Evolutionary conservation across 768 basidiomycete genomes (phyloP), one percentile per base, ranked within the genome.

Genomic region (Tylopilus sp.): DNA sequence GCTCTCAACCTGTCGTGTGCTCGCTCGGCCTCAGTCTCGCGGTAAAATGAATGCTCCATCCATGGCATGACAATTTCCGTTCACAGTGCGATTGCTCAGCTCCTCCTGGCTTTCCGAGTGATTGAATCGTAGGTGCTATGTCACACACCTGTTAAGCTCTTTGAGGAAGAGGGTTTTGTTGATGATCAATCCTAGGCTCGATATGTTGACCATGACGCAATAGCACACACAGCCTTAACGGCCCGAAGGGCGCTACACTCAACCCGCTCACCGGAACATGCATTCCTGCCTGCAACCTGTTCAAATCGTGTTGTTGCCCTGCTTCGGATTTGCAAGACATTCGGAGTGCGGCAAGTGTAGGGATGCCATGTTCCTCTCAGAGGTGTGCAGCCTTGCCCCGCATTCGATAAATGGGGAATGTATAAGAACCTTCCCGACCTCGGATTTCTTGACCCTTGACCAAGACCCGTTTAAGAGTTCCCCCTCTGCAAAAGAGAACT

Each of bases 271-370:
- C 55, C 63, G 65, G 65, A 66, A 60, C 65, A 65, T 57, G 53
- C 53, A 47, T 6, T 51, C 57, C 52, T 65, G 63, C 65, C 60
- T 63, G 65, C 62, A 61, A 28, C 58, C 61, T 66, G 61, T 66
- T 51, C 61, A 31, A 58, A 63, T 67, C 65, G 56, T 66, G 57
- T 59, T 63, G 51, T 47, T 66, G 55, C 65, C 65, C 58, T 67
- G 57, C 65, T 62, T 53, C 61, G 63, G 58, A 63, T 67, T 66
- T 65, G 63, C 65, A 62, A 55, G 65, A 50, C 63, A 62, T 48
- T 51, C 55, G 49, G 46, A 55, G 58, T 51, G 60, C 53, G 57
- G 65, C 63, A 60, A 57, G 61, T 58, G 41, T 63, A 58, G 63
- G 58, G 48, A 52, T 8, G 64, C 58, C 64, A 65, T 65, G 61